These are phyloP conservation scores for Lecanicillium sp. DNA, from an alignment of 2,329 filamentous ascomycete genomes.

Conservation along the genomic window DNA sequence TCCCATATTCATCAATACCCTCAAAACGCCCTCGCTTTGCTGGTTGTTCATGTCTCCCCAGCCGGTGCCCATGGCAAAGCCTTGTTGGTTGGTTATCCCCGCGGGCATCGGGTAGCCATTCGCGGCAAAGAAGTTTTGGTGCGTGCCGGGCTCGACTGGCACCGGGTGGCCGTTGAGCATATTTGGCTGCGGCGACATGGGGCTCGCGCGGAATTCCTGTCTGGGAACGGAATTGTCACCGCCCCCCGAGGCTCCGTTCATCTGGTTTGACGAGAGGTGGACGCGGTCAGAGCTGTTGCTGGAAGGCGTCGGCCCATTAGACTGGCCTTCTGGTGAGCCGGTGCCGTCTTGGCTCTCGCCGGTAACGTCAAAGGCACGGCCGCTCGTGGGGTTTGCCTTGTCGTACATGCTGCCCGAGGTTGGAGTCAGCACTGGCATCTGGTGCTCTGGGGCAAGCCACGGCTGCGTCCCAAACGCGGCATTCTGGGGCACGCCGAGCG, in stretches of 20 bases:
- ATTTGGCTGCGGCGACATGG: conserved; percentile 37
- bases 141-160: conserved; percentile 21
- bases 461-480: conserved; percentile 20
- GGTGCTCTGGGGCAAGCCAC: conserved; percentile 34
- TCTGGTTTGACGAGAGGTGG: conserved; percentile 1
- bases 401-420: conserved; percentile 26
- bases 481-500: conserved; percentile 2
- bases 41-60: conserved; percentile 37
- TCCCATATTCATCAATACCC: conserved; percentile 50
- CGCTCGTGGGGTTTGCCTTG: conserved; percentile 20
- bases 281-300: conserved; percentile 25
- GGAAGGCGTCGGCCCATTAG: conserved; percentile 52
- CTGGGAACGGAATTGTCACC: background rate
- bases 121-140: conserved; percentile 32
- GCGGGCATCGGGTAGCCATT: conserved; percentile 28
- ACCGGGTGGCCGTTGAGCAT: conserved; percentile 14
- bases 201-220: conserved; percentile 39
- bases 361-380: conserved; percentile 28
- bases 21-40: conserved; percentile 44
- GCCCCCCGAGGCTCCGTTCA: no score
- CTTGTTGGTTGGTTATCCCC: background rate
- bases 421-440: conserved; percentile 27
- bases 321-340: conserved; percentile 41
- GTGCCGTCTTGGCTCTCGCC: conserved; percentile 40
- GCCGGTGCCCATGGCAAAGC: conserved; percentile 27